Evolutionary conservation across 139 green algal genomes (phyloP).

Genomic region (Coccomyxa sp.): DNA sequence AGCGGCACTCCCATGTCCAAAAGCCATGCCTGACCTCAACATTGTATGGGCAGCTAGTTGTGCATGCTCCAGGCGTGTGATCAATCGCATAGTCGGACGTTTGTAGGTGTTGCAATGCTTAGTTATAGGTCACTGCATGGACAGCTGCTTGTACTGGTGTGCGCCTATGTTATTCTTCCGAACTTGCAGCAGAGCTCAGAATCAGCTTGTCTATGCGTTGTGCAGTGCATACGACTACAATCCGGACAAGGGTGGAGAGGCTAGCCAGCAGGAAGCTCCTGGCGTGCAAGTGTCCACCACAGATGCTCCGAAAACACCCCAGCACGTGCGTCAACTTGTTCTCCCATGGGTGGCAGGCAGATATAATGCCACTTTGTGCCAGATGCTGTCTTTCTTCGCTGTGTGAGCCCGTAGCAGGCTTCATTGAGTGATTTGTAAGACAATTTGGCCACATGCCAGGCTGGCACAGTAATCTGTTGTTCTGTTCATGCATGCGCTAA

Average conservation of each 20-base stretch:
- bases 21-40: background rate
- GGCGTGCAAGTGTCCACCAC: background rate
- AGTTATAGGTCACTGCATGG: background rate
- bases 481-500: no score
- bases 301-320: background rate
- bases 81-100: background rate
- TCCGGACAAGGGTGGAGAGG: background rate
- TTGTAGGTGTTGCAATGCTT: background rate
- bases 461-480: no score
- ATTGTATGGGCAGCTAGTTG: no score
- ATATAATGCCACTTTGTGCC: no score
- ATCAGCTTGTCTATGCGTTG: background rate
- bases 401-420: no score
- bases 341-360: no score
- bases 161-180: background rate
- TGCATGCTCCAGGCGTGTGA: no score
- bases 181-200: background rate
- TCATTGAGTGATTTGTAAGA: no score
- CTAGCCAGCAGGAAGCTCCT: background rate
- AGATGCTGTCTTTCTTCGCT: no score
- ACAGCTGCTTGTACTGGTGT: background rate
- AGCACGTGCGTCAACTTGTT: background rate
- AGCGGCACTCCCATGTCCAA: background rate
- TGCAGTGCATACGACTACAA: constrained; percentile 10
- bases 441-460: no score